Conservation (phyloP, 331 rosid genomes). For the Rosa hybrid region DNA sequence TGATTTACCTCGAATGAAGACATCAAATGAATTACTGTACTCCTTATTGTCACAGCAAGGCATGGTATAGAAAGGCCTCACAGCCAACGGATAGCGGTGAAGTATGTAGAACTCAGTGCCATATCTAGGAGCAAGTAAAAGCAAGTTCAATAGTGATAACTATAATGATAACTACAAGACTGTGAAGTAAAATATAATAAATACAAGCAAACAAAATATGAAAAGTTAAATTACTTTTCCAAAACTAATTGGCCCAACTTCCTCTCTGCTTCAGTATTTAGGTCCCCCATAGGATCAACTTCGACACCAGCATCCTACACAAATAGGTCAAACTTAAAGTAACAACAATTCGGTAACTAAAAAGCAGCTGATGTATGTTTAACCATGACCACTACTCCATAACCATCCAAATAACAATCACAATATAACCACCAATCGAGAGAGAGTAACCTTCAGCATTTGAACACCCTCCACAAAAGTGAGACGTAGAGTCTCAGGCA, state of each 20-base stretch:
- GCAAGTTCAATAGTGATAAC: neutral
- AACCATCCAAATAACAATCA: neutral
- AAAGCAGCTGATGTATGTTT: conserved; percentile 17
- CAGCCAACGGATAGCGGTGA: conserved; percentile 80
- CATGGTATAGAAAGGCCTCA: conserved; percentile 95
- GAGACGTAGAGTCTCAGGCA: conserved; percentile 71
- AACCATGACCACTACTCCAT: neutral
- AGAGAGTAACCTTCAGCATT: conserved; percentile 74
- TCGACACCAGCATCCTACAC: conserved; percentile 81
- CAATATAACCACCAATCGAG: neutral
- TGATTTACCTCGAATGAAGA: conserved; percentile 82
- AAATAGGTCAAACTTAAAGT: conserved; percentile 19
- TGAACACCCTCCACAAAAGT: conserved; percentile 93
- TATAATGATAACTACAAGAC: neutral
- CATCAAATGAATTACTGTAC: conserved; percentile 92
- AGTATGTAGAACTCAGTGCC: conserved; percentile 93
- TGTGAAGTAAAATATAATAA: neutral
- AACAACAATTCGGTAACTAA: conserved; percentile 12
- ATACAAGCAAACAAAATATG: neutral
- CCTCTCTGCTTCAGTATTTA: conserved; percentile 87
- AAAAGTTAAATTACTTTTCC: conserved; percentile 58
- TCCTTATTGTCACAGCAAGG: conserved; percentile 77
- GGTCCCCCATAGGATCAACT: conserved; percentile 86
- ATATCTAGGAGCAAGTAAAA: conserved; percentile 48
- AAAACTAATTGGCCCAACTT: conserved; percentile 82